Conservation (phyloP, 352 stramenopile genomes). For the Pythium brachiatum region DNA sequence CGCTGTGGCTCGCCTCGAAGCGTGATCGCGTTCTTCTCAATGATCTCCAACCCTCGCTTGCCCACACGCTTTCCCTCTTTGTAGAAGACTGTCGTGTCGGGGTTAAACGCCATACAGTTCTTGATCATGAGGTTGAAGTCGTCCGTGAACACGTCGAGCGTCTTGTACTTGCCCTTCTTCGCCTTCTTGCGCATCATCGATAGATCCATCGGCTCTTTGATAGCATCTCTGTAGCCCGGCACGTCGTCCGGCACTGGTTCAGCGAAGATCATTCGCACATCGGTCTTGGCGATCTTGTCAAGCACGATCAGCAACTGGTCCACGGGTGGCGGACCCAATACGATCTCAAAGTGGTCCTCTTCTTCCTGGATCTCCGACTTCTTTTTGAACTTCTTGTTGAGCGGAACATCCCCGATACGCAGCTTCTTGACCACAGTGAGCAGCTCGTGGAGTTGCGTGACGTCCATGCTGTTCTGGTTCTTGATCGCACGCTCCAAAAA, state of each 20-base stretch:
- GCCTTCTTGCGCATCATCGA: slow-evolving; percentile 81
- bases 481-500: slow-evolving; percentile 81
- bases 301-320: slow-evolving; percentile 65
- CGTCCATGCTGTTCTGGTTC: slow-evolving; percentile 60
- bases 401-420: slow-evolving; percentile 59
- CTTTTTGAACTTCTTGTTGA: slow-evolving; percentile 83
- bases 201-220: slow-evolving; percentile 85
- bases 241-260: slow-evolving; percentile 84
- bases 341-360: slow-evolving; percentile 80
- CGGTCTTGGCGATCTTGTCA: slow-evolving; percentile 79
- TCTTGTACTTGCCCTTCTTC: slow-evolving; percentile 81
- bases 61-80: slow-evolving; percentile 85
- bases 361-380: slow-evolving; percentile 60
- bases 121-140: slow-evolving; percentile 88
- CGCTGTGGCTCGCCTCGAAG: slow-evolving; percentile 71
- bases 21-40: slow-evolving; percentile 60
- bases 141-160: slow-evolving; percentile 65
- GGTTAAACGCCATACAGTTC: slow-evolving; percentile 87
- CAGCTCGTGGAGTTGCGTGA: slow-evolving; percentile 66
- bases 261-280: slow-evolving; percentile 78
- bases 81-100: slow-evolving; percentile 84
- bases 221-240: slow-evolving; percentile 78
- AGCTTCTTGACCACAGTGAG: slow-evolving; percentile 70
- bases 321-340: slow-evolving; percentile 69
- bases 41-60: slow-evolving; percentile 77